Conservation (phyloP, 1,284 basidiomycete species). For the Sporisorium exsertum region DNA sequence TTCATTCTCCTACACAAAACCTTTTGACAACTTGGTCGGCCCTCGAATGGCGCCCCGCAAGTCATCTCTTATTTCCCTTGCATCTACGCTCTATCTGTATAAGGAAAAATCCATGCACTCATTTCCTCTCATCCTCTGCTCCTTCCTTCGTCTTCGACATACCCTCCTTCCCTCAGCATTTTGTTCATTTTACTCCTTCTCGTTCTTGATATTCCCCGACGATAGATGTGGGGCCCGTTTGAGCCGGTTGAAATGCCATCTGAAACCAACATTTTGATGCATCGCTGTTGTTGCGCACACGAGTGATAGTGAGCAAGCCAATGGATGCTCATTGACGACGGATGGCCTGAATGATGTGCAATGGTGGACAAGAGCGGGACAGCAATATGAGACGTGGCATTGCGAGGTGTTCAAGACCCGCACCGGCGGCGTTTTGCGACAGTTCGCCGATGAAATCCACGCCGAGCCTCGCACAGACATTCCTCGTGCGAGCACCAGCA, state of each 20-base stretch:
- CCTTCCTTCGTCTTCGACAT: conserved; percentile 6
- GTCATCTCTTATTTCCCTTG: neutral
- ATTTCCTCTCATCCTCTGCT: neutral
- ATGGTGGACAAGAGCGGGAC: neutral
- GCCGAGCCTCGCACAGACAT: neutral
- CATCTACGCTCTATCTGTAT: neutral
- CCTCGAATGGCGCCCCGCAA: conserved; percentile 6
- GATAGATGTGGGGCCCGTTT: neutral
- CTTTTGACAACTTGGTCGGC: neutral
- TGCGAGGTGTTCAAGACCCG: neutral
- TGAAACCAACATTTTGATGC: neutral
- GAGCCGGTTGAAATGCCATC: neutral
- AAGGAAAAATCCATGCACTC: neutral
- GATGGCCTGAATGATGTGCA: neutral
- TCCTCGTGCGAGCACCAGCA: neutral
- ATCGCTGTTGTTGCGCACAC: neutral
- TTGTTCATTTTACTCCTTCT: neutral
- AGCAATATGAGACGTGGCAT: neutral
- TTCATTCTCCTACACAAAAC: neutral
- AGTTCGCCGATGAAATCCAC: conserved; percentile 6
- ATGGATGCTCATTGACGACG: neutral
- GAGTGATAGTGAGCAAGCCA: too few species aligned
- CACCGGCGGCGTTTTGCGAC: neutral
- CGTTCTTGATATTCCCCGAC: neutral
- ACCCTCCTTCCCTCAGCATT: neutral